Conservation (phyloP, 805 yeast species). For the Ogataea polymorpha region DNA sequence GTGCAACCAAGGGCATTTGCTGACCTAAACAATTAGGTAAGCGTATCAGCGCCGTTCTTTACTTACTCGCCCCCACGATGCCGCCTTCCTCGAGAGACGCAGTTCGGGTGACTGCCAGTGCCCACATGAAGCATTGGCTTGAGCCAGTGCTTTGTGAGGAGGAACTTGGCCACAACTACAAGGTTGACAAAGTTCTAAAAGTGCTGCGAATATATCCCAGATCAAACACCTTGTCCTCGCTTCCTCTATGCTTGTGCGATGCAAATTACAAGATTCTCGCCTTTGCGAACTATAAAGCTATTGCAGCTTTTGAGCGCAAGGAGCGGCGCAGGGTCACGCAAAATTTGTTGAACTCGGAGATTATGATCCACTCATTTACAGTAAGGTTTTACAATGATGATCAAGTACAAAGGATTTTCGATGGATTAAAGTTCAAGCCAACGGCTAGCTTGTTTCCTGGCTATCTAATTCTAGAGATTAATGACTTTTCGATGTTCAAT, state of each 20-base stretch:
- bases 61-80: slow-evolving; percentile 1
- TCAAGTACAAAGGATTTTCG: slow-evolving; percentile 11
- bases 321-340: slow-evolving; percentile 20
- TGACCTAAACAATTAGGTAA: slow-evolving; percentile 2
- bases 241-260: slow-evolving; percentile 20
- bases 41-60: background rate
- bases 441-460: slow-evolving; percentile 5
- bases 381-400: slow-evolving; percentile 14
- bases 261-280: slow-evolving; percentile 18
- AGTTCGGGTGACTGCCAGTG: slow-evolving; percentile 6
- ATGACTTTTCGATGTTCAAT: slow-evolving; percentile 16
- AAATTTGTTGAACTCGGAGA: slow-evolving; percentile 16
- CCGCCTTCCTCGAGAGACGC: slow-evolving; percentile 10
- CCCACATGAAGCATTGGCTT: slow-evolving; percentile 16
- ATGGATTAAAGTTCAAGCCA: slow-evolving; percentile 1
- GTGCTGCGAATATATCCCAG: slow-evolving; percentile 9
- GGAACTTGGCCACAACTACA: background rate
- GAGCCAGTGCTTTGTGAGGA: slow-evolving; percentile 5
- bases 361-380: slow-evolving; percentile 11
- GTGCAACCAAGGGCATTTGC: background rate
- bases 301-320: slow-evolving; percentile 15
- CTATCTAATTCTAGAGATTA: slow-evolving; percentile 18
- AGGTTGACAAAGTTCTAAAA: slow-evolving; percentile 6
- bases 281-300: slow-evolving; percentile 11
- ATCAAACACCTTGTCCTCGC: background rate